Base-by-base conservation (phyloP, 2,329 filamentous ascomycete genomes). In the Pestalotiopsis sp. region DNA sequence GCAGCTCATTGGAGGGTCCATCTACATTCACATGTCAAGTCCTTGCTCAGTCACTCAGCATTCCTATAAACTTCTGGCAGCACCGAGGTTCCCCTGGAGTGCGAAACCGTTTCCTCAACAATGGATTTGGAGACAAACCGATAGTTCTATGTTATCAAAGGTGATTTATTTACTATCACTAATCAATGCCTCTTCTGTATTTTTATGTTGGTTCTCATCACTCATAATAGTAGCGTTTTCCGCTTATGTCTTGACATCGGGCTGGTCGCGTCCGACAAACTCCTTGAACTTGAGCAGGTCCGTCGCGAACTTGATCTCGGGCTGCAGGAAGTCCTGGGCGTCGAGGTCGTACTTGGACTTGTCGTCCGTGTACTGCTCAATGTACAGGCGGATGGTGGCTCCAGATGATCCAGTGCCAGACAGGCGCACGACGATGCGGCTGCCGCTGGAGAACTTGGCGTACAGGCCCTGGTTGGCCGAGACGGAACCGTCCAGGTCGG, bases 401-500 rank as follows among this genome's bases (percentile, higher is more conserved):
- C 96, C 96, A 64, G 94, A 97, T 76, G 93, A 97, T 73, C 96
- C 96, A 23, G 96, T 99, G 65, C 96, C 96, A 1, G 95, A 98
- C 70, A 99, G 87, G 76, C 96, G 93, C 69, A 98, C 94, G 66
- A 99, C 94, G 70, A 98, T 95, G 74, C 96, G 92, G 84, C 94
- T 97, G 71, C 95, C 95, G 69, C 97, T 95, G 67, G 94, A 94
- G 83, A 98, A 98, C 82, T 93, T 93, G 80, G 95, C 93, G 79
- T 93, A 99, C 75, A 99, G 90, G 73, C 96, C 96, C 85, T 99
- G 96, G 86, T 98, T 97, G 80, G 94, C 94, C 78, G 94, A 92
- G 67, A 98, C 94, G 73, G 94, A 97, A 71, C 95, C 96, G 78
- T 99, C 96, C n/a, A 99, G 91, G 79, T 99, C 96, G 9, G 94